Evolutionary conservation across 345 rosid species (phyloP).

Genomic region (Lepidium aucheri): DNA sequence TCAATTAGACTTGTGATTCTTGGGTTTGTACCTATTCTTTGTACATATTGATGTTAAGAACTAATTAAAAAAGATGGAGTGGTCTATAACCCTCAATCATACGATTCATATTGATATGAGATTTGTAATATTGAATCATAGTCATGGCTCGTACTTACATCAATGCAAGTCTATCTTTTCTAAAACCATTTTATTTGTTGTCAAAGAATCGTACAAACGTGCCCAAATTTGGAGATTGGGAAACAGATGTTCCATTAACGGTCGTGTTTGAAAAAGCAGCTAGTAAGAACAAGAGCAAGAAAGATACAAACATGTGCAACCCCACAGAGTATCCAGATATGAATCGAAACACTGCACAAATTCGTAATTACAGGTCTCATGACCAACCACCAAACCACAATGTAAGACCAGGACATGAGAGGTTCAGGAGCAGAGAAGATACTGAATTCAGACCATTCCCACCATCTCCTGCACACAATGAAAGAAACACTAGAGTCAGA

Average conservation of each 20-base stretch:
- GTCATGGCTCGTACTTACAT: not conserved
- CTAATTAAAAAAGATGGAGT: not conserved
- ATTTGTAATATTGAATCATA: not conserved
- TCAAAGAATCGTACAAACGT: constrained; percentile 15
- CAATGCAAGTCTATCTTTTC: not conserved
- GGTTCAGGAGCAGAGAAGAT: constrained; percentile 36
- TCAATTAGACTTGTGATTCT: too few species aligned
- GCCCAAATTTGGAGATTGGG: constrained; percentile 28
- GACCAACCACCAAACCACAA: constrained; percentile 16
- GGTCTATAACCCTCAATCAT: not conserved
- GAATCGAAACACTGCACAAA: not conserved
- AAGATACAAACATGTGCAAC: not conserved
- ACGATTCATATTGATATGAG: not conserved
- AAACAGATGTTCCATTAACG: constrained; percentile 15
- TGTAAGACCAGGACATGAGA: constrained; percentile 7
- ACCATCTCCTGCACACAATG: constrained; percentile 41
- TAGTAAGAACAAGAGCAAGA: constrained; percentile 4
- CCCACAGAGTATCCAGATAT: constrained; percentile 15
- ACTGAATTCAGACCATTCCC: constrained; percentile 32
- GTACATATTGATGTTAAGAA: not conserved
- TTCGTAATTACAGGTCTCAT: not conserved
- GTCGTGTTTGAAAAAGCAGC: constrained; percentile 23
- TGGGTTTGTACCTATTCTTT: not conserved
- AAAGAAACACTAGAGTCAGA: constrained; percentile 17
- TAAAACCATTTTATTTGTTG: not conserved